Evolutionary conservation across 495 filamentous ascomycete genomes (phyloP).

Genomic region (Massariosphaeria phaeospora): DNA sequence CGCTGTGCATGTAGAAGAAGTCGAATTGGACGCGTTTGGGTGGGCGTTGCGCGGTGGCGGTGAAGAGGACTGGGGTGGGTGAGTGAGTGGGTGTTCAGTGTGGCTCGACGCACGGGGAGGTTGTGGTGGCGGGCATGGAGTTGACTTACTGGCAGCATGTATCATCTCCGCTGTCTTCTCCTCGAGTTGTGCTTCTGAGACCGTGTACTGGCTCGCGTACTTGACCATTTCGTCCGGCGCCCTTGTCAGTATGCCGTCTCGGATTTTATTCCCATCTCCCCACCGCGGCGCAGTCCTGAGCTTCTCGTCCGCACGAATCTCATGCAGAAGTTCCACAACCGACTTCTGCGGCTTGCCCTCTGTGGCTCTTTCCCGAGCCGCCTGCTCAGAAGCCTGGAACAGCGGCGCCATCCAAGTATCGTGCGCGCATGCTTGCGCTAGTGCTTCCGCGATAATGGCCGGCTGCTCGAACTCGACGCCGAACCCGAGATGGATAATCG

Average conservation of each 20-base stretch:
- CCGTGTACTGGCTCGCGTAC: conserved; percentile 55
- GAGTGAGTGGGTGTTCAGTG: background rate
- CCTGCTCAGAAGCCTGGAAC: conserved; percentile 53
- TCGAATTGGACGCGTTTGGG: conserved; percentile 66
- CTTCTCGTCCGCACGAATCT: conserved; percentile 52
- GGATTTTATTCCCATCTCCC: conserved; percentile 57
- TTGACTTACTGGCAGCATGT: conserved; percentile 52
- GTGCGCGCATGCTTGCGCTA: conserved; percentile 70
- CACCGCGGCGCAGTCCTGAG: conserved; percentile 48
- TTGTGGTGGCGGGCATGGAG: background rate
- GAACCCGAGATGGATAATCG: conserved; percentile 79
- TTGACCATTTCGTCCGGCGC: conserved; percentile 59
- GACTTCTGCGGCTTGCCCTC: conserved; percentile 39
- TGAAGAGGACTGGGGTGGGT: conserved; percentile 51
- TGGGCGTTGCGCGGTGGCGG: conserved; percentile 55
- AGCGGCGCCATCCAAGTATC: conserved; percentile 46
- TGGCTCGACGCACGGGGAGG: background rate
- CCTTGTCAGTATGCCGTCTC: conserved; percentile 59
- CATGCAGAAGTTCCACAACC: conserved; percentile 56
- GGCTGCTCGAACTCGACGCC: conserved; percentile 76
- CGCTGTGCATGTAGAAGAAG: conserved; percentile 73
- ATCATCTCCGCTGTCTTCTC: conserved; percentile 72
- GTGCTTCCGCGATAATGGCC: conserved; percentile 72
- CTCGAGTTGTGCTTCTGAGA: conserved; percentile 59
- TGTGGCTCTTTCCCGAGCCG: conserved; percentile 36